These are phyloP conservation scores for Trametes cinnabarina DNA, from an alignment of 768 basidiomycete genomes.

Conservation along the genomic window DNA sequence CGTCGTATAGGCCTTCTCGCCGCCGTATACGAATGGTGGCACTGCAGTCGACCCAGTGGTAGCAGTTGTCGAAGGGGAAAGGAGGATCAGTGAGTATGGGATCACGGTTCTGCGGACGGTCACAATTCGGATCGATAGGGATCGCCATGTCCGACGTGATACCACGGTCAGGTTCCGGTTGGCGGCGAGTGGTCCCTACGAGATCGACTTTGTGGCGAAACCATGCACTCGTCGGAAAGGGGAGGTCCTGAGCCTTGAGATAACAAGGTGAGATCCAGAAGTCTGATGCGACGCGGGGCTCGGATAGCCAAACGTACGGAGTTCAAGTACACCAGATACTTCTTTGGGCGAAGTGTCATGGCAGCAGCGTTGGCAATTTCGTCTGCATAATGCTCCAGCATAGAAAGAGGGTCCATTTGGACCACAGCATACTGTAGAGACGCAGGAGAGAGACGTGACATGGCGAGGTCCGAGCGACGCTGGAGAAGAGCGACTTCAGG, in stretches of 20 bases:
- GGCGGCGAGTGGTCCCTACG: not conserved
- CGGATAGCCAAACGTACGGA: not conserved
- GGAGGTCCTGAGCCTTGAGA: not conserved
- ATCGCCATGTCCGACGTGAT: slow-evolving; percentile 10
- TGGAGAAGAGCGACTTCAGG: no score
- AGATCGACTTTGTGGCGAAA: not conserved
- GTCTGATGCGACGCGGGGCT: no score
- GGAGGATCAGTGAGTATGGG: not conserved
- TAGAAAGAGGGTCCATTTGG: slow-evolving; percentile 3
- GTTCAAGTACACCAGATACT: slow-evolving; percentile 3
- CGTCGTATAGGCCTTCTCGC: not conserved
- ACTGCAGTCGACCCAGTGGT: not conserved
- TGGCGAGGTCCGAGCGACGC: not conserved
- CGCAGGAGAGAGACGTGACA: not conserved
- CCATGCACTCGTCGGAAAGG: not conserved
- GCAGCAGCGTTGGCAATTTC: not conserved
- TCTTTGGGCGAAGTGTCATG: not conserved
- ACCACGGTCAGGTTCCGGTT: not conserved
- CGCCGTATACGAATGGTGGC: not conserved
- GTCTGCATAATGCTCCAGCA: slow-evolving; percentile 3
- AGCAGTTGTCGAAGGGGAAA: slow-evolving; percentile 8
- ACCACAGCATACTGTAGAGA: slow-evolving; percentile 1
- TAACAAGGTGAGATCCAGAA: not conserved
- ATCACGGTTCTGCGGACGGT: not conserved
- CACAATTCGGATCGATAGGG: not conserved